Evolutionary conservation across 192 early-diverging fungal genomes (phyloP), one percentile per base, ranked within the genome.

Genomic region (Pilobolus umbonatus): DNA sequence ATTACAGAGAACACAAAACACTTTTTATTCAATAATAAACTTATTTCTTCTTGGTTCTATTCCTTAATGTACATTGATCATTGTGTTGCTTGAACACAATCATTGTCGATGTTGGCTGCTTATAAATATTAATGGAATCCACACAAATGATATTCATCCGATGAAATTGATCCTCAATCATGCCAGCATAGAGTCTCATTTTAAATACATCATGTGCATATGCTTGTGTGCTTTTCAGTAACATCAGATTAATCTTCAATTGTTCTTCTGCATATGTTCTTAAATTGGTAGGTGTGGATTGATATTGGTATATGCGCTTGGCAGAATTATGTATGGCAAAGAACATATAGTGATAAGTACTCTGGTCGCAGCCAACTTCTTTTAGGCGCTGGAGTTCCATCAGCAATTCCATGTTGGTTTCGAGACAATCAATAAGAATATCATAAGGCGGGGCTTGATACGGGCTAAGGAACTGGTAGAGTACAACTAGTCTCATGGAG

Each of bases 271-370:
- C 49, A 32, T 48, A 60, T 1, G 45, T 11, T 6, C 5, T 11
- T 11, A 59, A 10, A 0, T 46, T 3, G 43, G 24, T 14, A 8
- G 34, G 17, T 24, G 30, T 14, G 31, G 12, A 34, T 19, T 28
- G 8, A 53, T 69, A 64, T 21, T 49, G 40, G 29, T 55, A 64
- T 10, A 69, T 59, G 5, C 50, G 49, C 22, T 54, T 60, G 6
- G 67, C 67, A 4, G 55, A 34, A 26, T 55, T 69, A 31, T 69
- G 67, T 24, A 69, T 64, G 12, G 67, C 67, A 19, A 69, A 69
- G 44, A 64, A 69, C 67, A 69, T 69, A 30, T 63, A 49, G 22
- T 69, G 67, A 24, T 69, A 69, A 12, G 67, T 69, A 32, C 67
- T 63, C 25, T 64, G 67, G 29, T 69, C 67, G 17, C 67, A 69